phyloP scores from a whole-genome alignment of 306 rosid genomes.

The Amphicarpaea edgeworthii region DNA sequence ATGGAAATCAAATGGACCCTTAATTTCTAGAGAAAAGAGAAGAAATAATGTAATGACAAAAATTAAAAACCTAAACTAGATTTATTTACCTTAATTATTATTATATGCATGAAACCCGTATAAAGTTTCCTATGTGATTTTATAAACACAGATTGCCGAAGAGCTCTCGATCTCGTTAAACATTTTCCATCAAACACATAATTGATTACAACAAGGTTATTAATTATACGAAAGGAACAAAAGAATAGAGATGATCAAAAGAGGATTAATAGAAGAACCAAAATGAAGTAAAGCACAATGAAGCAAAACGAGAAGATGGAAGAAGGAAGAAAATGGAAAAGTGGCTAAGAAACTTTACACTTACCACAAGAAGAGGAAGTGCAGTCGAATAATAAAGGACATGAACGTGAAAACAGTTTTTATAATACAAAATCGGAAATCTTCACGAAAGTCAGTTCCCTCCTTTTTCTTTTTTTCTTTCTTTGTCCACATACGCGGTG shows the following conservation, averaged over 20 bases:
- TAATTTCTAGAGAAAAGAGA: background rate
- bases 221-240: background rate
- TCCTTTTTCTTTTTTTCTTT: background rate
- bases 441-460: background rate
- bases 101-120: background rate
- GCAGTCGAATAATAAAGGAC: background rate
- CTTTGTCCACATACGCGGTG: background rate
- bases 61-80: background rate
- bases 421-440: constrained; percentile 11
- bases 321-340: background rate
- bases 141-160: background rate
- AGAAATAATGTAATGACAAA: background rate
- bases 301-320: background rate
- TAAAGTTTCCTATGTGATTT: background rate
- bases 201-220: background rate
- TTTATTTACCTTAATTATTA: background rate
- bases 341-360: background rate
- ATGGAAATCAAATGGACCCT: too few species aligned
- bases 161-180: background rate
- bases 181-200: background rate
- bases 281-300: background rate
- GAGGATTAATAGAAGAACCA: background rate
- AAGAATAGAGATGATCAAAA: background rate
- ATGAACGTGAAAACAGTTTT: background rate
- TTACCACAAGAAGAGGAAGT: background rate